These are phyloP conservation scores for Diaporthe citriasiana DNA, from an alignment of 2,329 filamentous ascomycete genomes.

Conservation along the genomic window DNA sequence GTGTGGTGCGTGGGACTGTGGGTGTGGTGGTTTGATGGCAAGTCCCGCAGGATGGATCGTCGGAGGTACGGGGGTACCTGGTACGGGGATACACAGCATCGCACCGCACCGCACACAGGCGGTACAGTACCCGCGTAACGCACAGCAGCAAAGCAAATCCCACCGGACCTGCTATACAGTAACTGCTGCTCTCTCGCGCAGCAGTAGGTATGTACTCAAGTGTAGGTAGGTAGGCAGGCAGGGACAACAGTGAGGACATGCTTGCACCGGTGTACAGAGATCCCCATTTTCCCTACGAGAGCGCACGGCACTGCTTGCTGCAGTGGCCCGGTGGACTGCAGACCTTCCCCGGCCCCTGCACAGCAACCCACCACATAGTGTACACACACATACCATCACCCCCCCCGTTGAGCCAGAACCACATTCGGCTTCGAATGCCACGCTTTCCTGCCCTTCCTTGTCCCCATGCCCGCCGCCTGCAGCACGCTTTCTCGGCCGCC, in stretches of 20 bases:
- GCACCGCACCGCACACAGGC: neutral
- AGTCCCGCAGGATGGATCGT: slow-evolving; percentile 24
- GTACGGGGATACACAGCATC: slow-evolving; percentile 6
- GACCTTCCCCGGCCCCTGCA: slow-evolving; percentile 25
- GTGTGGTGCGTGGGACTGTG: neutral
- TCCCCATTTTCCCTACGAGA: slow-evolving; percentile 19
- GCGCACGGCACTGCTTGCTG: slow-evolving; percentile 7
- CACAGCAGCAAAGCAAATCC: neutral
- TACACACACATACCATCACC: neutral
- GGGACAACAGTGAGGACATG: slow-evolving; percentile 4
- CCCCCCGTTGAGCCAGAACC: slow-evolving; percentile 15
- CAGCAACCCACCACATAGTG: neutral
- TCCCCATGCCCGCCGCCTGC: slow-evolving; percentile 9
- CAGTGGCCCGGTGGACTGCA: slow-evolving; percentile 12
- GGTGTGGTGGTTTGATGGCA: slow-evolving; percentile 10
- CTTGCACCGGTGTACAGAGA: slow-evolving; percentile 29
- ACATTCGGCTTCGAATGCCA: slow-evolving; percentile 27
- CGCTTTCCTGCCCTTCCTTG: slow-evolving; percentile 21
- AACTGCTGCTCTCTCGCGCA: too few species aligned
- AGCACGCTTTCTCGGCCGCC: slow-evolving; percentile 19
- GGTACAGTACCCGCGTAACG: neutral
- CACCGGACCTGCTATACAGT: neutral
- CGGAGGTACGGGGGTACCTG: slow-evolving; percentile 2
- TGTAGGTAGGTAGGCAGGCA: neutral
- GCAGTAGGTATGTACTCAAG: too few species aligned